phyloP scores from a whole-genome alignment of 306 rosid genomes.

The Vicia villosa region DNA sequence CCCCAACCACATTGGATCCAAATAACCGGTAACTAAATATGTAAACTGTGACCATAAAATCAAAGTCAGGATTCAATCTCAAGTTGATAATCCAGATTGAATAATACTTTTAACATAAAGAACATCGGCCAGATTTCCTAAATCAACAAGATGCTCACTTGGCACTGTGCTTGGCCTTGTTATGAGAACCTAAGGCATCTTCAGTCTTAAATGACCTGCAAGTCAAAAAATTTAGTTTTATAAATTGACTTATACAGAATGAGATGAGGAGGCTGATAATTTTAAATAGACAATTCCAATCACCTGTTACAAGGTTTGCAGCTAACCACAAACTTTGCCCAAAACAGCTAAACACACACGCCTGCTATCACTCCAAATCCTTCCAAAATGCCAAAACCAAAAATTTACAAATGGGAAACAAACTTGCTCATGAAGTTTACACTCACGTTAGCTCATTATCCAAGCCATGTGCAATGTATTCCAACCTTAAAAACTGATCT shows the following conservation, averaged over 20 bases:
- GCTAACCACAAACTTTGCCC: too few species aligned
- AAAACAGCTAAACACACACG: too few species aligned
- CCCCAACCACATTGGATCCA: neutral
- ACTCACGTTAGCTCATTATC: too few species aligned
- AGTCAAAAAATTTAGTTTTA: neutral
- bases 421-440: too few species aligned
- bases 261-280: neutral
- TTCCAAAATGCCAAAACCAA: too few species aligned
- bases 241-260: neutral
- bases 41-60: neutral
- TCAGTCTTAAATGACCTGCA: slow-evolving; percentile 69
- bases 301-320: slow-evolving; percentile 69
- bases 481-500: too few species aligned
- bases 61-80: neutral
- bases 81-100: slow-evolving; percentile 8
- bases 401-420: too few species aligned
- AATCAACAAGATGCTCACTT: slow-evolving; percentile 16
- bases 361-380: too few species aligned
- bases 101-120: neutral
- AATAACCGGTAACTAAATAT: neutral
- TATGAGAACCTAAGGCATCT: slow-evolving; percentile 60
- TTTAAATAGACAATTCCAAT: slow-evolving; percentile 3
- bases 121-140: neutral
- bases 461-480: too few species aligned
- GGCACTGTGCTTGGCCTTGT: slow-evolving; percentile 66